Conservation (phyloP, 2,329 filamentous ascomycete species). For the Colletotrichum tabaci region DNA sequence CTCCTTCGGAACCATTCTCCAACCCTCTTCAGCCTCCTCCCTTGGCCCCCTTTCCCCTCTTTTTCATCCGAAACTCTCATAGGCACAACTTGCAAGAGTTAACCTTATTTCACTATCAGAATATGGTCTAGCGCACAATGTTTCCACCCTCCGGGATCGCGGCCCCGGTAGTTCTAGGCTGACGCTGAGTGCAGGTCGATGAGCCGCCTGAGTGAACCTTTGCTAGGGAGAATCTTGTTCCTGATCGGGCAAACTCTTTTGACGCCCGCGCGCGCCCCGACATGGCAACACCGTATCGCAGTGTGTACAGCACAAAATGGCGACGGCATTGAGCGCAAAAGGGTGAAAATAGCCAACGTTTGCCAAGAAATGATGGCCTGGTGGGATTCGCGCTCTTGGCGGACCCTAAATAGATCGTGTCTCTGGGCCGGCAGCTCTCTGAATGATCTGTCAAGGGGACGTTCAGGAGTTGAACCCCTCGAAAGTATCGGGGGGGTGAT, state of each 20-base stretch:
- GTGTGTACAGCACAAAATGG: too few relatives aligned
- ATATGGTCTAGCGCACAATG: neutral
- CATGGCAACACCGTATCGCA: too few relatives aligned
- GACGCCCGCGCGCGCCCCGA: neutral
- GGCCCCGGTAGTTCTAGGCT: neutral
- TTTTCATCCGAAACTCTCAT: constrained; percentile 9
- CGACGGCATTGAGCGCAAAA: too few relatives aligned
- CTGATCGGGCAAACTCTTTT: constrained; percentile 18
- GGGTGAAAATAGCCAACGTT: neutral
- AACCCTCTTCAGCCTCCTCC: neutral
- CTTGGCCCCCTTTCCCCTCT: constrained; percentile 18
- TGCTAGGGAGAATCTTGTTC: constrained; percentile 4
- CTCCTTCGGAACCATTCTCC: neutral
- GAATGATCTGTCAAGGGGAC: neutral
- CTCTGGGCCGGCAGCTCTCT: neutral
- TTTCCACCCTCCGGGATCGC: neutral
- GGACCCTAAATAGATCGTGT: neutral
- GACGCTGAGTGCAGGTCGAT: neutral
- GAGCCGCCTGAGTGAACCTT: neutral
- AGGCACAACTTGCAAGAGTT: neutral
- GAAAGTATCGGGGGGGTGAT: neutral
- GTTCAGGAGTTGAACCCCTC: neutral
- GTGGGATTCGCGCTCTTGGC: neutral
- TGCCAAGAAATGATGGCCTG: neutral
- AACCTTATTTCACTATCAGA: neutral